Percentiles rank a stretch among this genome's conserved stretches.
phyloP scores from a whole-genome alignment of 371 early-diverging fungal species.

The Nematocida homosporus region DNA sequence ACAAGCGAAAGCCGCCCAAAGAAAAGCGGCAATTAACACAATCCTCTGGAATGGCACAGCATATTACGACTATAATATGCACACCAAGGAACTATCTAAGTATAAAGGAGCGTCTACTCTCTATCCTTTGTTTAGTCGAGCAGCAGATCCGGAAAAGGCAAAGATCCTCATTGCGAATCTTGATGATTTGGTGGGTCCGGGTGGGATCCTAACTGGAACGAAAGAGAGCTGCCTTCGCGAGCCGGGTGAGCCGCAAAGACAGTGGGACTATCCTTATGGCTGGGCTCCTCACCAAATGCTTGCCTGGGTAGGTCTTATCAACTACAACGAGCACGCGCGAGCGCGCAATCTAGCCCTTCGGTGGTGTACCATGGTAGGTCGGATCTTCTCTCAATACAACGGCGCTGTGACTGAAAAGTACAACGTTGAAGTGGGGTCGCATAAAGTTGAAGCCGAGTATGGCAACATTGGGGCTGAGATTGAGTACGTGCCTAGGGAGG shows the following conservation, averaged over 20 bases:
- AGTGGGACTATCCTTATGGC: slow-evolving; percentile 56
- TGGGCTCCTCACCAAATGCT: slow-evolving; percentile 56
- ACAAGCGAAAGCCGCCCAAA: slow-evolving; percentile 42
- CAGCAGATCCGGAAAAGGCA: slow-evolving; percentile 25
- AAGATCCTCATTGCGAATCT: slow-evolving; percentile 3
- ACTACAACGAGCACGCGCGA: slow-evolving; percentile 14
- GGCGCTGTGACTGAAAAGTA: slow-evolving; percentile 53
- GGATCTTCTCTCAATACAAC: slow-evolving; percentile 43
- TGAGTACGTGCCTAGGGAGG: slow-evolving; percentile 39
- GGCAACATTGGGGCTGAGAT: slow-evolving; percentile 49
- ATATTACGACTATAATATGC: slow-evolving; percentile 44
- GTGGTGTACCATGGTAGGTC: slow-evolving; percentile 55
- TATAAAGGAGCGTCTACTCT: slow-evolving; percentile 53
- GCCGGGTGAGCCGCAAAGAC: slow-evolving; percentile 21
- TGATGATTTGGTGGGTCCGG: slow-evolving; percentile 25
- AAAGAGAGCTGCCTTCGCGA: slow-evolving; percentile 14
- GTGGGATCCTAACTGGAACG: slow-evolving; percentile 44
- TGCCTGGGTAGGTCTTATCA: slow-evolving; percentile 48
- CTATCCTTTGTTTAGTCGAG: slow-evolving; percentile 36
- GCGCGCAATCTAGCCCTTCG: slow-evolving; percentile 33
- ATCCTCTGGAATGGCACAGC: slow-evolving; percentile 33
- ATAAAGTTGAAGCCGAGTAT: slow-evolving; percentile 48
- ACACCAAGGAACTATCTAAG: slow-evolving; percentile 5
- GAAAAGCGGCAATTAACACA: slow-evolving; percentile 49
- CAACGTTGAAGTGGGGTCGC: slow-evolving; percentile 43